These are phyloP conservation scores for Tranzscheliella williamsii DNA, from an alignment of 1,284 basidiomycete species.

Conservation along the genomic window DNA sequence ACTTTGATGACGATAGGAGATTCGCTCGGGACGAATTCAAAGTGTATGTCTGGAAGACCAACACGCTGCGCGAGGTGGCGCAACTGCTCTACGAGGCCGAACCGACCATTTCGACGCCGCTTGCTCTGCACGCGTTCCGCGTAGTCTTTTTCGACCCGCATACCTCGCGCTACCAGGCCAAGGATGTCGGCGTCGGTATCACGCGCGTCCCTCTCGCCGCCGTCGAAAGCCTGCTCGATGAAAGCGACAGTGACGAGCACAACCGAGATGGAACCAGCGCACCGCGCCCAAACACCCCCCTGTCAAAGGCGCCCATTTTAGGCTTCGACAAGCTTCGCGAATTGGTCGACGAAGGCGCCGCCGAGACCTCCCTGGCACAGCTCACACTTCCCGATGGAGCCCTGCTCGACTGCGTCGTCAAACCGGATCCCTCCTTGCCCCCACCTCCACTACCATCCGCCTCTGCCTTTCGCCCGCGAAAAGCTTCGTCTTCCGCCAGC, in stretches of 20 bases:
- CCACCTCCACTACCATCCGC: too few species aligned
- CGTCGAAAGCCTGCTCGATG: slow-evolving; percentile 20
- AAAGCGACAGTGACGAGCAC: slow-evolving; percentile 1
- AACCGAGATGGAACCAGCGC: background rate
- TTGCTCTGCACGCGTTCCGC: slow-evolving; percentile 43
- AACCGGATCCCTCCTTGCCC: slow-evolving; percentile 22
- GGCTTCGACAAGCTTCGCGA: slow-evolving; percentile 11
- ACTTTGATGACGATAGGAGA: slow-evolving; percentile 20
- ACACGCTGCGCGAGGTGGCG: slow-evolving; percentile 46
- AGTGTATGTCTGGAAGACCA: slow-evolving; percentile 49
- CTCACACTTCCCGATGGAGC: slow-evolving; percentile 24
- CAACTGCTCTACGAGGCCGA: slow-evolving; percentile 46
- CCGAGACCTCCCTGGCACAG: slow-evolving; percentile 23
- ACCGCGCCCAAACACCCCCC: too few species aligned
- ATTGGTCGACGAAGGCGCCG: slow-evolving; percentile 28
- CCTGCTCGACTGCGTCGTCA: slow-evolving; percentile 40
- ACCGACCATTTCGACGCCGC: slow-evolving; percentile 26
- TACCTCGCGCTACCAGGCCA: slow-evolving; percentile 8
- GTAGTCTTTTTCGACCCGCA: slow-evolving; percentile 12
- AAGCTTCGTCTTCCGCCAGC: background rate
- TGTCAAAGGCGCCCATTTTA: too few species aligned
- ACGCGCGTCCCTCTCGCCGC: slow-evolving; percentile 32
- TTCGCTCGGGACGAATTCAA: slow-evolving; percentile 27
- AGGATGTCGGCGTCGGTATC: slow-evolving; percentile 25
- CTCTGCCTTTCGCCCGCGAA: too few species aligned